These are phyloP conservation scores for Stephania cephalantha DNA, from an alignment of 164 flowering plant genomes.

Conservation along the genomic window DNA sequence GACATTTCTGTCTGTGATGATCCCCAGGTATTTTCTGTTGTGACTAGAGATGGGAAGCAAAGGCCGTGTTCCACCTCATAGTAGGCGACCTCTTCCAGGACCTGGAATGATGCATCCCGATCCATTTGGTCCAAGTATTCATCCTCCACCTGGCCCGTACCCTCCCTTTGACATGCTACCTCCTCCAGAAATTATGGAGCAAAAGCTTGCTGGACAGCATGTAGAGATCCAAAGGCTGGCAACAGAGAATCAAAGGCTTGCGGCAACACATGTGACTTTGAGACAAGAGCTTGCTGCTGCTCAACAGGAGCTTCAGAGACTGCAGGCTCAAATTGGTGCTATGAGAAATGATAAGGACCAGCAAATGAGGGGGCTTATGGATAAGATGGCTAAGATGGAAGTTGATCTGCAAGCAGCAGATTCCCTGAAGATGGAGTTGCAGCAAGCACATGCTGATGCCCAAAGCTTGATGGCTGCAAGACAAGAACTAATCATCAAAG, in stretches of 20 bases:
- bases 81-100: constrained; percentile 56
- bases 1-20: not conserved
- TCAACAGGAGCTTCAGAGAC: constrained; percentile 71
- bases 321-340: constrained; percentile 57
- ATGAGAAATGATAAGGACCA: constrained; percentile 71
- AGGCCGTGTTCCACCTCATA: constrained; percentile 68
- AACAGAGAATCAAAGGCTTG: constrained; percentile 86
- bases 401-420: constrained; percentile 56
- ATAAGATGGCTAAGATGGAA: constrained; percentile 71
- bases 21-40: not conserved
- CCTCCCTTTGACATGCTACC: constrained; percentile 66
- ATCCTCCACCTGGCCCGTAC: constrained; percentile 44
- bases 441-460: constrained; percentile 78
- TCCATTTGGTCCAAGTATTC: constrained; percentile 51
- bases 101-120: constrained; percentile 63
- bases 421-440: constrained; percentile 60
- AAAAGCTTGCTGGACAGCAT: constrained; percentile 75
- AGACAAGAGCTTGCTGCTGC: constrained; percentile 88
- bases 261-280: constrained; percentile 72
- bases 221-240: constrained; percentile 77
- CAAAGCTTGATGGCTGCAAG: constrained; percentile 54
- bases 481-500: constrained; percentile 66
- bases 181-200: constrained; percentile 78
- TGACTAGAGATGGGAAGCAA: constrained; percentile 62
- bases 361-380: constrained; percentile 50